These are phyloP conservation scores for Ustulina deusta DNA, from an alignment of 2,329 filamentous ascomycete species.

Conservation along the genomic window DNA sequence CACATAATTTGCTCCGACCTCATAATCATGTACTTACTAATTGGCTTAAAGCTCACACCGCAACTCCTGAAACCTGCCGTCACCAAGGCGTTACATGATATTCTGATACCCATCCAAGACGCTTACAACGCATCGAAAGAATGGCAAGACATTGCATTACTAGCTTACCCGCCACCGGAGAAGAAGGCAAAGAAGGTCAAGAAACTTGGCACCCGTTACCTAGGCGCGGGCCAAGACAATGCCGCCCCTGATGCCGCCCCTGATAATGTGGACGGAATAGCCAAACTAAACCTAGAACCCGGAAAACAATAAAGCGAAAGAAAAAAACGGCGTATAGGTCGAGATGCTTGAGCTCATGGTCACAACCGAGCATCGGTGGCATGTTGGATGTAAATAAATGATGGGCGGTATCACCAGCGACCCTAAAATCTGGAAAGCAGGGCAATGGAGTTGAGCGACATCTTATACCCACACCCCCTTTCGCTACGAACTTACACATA, in stretches of 20 bases:
- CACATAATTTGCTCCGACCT: too few species aligned
- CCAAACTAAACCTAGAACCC: conserved; percentile 29
- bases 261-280: conserved; percentile 17
- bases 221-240: conserved; percentile 27
- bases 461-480: conserved; percentile 26
- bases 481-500: conserved; percentile 9
- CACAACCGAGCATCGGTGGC: not conserved
- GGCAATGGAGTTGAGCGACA: conserved; percentile 26
- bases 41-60: conserved; percentile 73
- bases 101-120: conserved; percentile 82
- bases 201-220: conserved; percentile 70
- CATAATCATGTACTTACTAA: conserved; percentile 40
- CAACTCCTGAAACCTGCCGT: conserved; percentile 90
- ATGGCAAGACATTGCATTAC: conserved; percentile 81
- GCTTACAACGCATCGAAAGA: conserved; percentile 77
- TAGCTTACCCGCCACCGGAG: conserved; percentile 82
- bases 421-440: conserved; percentile 8
- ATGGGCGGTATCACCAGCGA: not conserved
- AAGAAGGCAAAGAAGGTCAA: conserved; percentile 82
- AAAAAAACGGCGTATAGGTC: not conserved
- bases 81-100: conserved; percentile 75
- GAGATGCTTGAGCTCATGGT: not conserved
- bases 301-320: conserved; percentile 13
- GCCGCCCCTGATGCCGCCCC: conserved; percentile 6
- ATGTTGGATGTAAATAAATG: conserved; percentile 6